phyloP scores from a whole-genome alignment of 139 green algal species.

The Yamagishiella unicocca region DNA sequence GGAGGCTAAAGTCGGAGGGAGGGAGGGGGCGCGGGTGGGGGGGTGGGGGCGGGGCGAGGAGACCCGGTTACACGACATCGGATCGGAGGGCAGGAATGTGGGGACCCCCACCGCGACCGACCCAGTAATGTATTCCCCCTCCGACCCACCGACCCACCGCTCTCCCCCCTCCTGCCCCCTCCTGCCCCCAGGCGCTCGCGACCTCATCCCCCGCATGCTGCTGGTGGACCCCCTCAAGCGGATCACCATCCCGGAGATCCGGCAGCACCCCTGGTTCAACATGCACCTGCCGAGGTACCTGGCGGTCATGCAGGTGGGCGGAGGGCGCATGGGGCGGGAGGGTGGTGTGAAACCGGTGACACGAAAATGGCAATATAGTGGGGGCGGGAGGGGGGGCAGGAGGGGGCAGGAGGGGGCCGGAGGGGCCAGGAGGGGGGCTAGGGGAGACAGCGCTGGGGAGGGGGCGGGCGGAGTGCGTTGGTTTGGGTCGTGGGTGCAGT shows the following conservation, averaged over 20 bases:
- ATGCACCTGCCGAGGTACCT: constrained; percentile 96
- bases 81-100: too few relatives aligned
- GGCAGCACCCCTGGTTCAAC: constrained; percentile 96
- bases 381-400: not conserved
- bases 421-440: not conserved
- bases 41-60: too few relatives aligned
- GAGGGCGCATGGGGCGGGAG: not conserved
- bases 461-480: too few relatives aligned
- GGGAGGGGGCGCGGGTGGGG: too few relatives aligned
- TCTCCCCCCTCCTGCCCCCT: not conserved
- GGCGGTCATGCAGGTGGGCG: constrained; percentile 89
- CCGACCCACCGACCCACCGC: not conserved
- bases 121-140: too few relatives aligned
- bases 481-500: too few relatives aligned
- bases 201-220: constrained; percentile 99
- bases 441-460: not conserved
- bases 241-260: constrained; percentile 99
- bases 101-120: too few relatives aligned
- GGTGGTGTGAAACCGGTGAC: too few relatives aligned
- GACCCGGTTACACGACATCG: too few relatives aligned
- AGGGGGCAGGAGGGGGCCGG: not conserved
- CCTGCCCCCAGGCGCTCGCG: constrained; percentile 80
- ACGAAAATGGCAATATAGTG: not conserved
- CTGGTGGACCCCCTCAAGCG: constrained; percentile 99
- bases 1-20: too few relatives aligned